A percentile compares a stretch with the other conserved stretches of the same genome.
Evolutionary conservation across 2,329 filamentous ascomycete species (phyloP).

Genomic region (Beauveria sp.): DNA sequence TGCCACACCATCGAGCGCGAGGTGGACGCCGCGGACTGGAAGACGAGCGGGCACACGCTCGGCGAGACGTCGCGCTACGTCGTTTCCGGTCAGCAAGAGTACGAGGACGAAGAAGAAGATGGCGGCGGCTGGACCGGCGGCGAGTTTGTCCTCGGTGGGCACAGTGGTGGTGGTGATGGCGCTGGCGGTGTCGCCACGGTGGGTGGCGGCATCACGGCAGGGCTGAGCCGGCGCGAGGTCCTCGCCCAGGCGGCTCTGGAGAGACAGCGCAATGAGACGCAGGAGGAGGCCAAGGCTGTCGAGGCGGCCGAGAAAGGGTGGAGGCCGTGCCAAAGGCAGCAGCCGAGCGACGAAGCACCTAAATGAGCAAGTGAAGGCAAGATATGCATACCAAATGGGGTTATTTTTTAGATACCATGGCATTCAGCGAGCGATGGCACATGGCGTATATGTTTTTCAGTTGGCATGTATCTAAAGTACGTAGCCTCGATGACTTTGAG

Average conservation of each 20-base stretch:
- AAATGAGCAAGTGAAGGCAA: neutral
- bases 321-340: conserved; percentile 21
- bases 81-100: conserved; percentile 37
- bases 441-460: neutral
- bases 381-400: neutral
- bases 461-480: neutral
- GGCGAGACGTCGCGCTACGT: conserved; percentile 57
- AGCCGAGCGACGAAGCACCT: conserved; percentile 12
- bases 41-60: conserved; percentile 57
- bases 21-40: conserved; percentile 75
- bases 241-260: conserved; percentile 48
- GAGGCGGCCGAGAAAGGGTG: conserved; percentile 23
- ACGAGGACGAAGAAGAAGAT: conserved; percentile 43
- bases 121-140: conserved; percentile 73
- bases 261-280: conserved; percentile 26
- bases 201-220: conserved; percentile 35
- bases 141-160: conserved; percentile 64
- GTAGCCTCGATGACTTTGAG: too few species aligned
- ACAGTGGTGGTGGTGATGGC: conserved; percentile 48
- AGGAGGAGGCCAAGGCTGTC: conserved; percentile 25
- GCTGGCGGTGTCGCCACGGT: conserved; percentile 39
- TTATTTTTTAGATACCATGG: neutral
- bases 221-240: conserved; percentile 64
- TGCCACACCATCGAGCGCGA: conserved; percentile 82
- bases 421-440: neutral